phyloP scores from a whole-genome alignment of 2,329 filamentous ascomycete genomes.

The Monosporascus sp. region DNA sequence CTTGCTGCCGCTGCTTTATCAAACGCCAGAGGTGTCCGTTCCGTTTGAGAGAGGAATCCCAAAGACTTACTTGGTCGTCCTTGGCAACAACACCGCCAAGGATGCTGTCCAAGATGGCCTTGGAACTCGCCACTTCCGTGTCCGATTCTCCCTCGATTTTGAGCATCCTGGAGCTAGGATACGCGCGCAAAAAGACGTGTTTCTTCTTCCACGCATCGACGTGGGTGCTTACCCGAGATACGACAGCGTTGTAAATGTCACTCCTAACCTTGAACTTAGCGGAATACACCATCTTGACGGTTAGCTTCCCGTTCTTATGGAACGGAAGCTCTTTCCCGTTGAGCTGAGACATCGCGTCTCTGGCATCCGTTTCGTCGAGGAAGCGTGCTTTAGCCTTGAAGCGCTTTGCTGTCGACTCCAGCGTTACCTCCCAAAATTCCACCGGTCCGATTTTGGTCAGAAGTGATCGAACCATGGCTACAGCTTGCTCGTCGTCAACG shows the following conservation, averaged over 20 bases:
- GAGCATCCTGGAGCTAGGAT: constrained; percentile 23
- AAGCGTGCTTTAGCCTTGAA: constrained; percentile 36
- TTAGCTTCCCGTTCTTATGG: constrained; percentile 26
- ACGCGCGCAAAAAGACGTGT: constrained; percentile 22
- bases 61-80: constrained; percentile 21
- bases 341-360: constrained; percentile 26
- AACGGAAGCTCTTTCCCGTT: constrained; percentile 27
- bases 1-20: constrained; percentile 16
- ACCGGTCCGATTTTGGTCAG: constrained; percentile 27
- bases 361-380: constrained; percentile 30
- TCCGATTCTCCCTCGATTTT: constrained; percentile 32
- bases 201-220: constrained; percentile 25
- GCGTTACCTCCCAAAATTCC: constrained; percentile 27
- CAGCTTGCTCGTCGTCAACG: constrained; percentile 14
- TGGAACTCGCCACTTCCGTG: constrained; percentile 26
- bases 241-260: constrained; percentile 27
- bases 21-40: constrained; percentile 13
- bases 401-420: constrained; percentile 23
- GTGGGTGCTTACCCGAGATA: constrained; percentile 21
- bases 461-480: constrained; percentile 21
- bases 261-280: constrained; percentile 33
- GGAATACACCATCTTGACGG: constrained; percentile 30
- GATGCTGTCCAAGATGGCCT: constrained; percentile 26
- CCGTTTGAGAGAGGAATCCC: constrained; percentile 23
- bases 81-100: constrained; percentile 26